Evolutionary conservation across 495 filamentous ascomycete genomes (phyloP), one percentile per base, ranked within the genome.

Genomic region (Aspergillus bertholletiae): DNA sequence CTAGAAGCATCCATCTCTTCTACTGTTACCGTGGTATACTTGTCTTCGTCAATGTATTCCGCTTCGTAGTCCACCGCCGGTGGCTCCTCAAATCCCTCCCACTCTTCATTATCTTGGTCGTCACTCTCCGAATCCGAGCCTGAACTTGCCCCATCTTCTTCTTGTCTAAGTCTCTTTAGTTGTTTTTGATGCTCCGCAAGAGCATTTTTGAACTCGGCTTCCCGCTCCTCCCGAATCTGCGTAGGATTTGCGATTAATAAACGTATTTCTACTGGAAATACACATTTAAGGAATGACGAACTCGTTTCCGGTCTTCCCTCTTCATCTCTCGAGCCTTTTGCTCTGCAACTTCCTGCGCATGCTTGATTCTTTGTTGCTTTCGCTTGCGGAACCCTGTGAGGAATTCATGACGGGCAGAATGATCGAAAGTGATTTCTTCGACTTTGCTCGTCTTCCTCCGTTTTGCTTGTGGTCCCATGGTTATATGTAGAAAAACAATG

Each of bases 311-410:
- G 54, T 87, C 75, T 53, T 73, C 71, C 47, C 88, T 83, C 65
- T 79, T 88, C 68, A 91, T 88, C 61, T 91, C 82, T 41, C 83
- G 80, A 20, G 84, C 88, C 67, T 80, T 85, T 65, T 89, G 82
- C 30, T 79, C 80, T 7, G 89, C 89, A 43, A 84, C 75, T 45
- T 89, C 88, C 64, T 94, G 85, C 7, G 93, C 94, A 72, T 87
- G 76, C 72, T 93, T 93, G 51, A 82, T 82, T 18, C 94, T 81
- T 62, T 87, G 84, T 49, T 87, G 72, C 68, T 98, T 98, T 66
- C 94, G 87, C 78, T 96, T 97, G 75, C 90, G 93, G 73, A 98
- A 98, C 5, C 94, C 94, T 7, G 90, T 96, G 34, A 98, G 80
- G 61, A 89, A 98, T 57, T 97, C 88, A 57, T 84, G 78, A 46